Base-by-base conservation (phyloP, 192 early-diverging fungal genomes). In the Linnemannia schmuckeri region DNA sequence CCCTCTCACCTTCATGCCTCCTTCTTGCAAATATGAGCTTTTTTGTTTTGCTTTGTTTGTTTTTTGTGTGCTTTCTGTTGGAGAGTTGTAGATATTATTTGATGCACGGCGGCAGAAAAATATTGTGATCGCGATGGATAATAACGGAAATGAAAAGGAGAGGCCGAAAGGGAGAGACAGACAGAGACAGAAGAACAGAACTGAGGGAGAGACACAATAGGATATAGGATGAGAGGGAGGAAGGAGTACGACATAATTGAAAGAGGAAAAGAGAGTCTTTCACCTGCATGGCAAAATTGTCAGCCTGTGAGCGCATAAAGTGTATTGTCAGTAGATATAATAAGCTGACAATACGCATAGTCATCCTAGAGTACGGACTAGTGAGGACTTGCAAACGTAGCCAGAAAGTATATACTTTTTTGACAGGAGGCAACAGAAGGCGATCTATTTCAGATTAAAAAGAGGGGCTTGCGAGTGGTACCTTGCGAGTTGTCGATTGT, bases 61-160 rank as follows among this genome's bases (percentile, higher is more conserved):
- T 3, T n/a, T 33, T 30, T 13, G 12, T 30, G 1, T 57, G n/a
- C 27, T 30, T 3, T 61, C n/a, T 61, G 46, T 47, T 4, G 49
- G 47, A 52, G 47, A 13, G 49, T 52, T 52, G 47, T 4, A 18
- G 18, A 10, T 46, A 12, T 15, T 27, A 35, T 66, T 27, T 33
- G 12, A 27, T 15, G 27, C 27, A 33, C 13, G 27, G 30, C 61
- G 12, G 0, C n/a, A 66, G 10, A 66, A 66, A 66, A 33, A 61
- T 33, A 66, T 33, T 66, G 61, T 66, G 61, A 66, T 66, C n/a
- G 61, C 30, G 61, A 66, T 66, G n/a, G 61, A 66, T 66, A 66
- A 12, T 35, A 66, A 13, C 27, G 27, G 61, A 66, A 66, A 66
- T 66, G 61, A 66, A 66, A 66, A 66, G 27, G 27, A 66, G 55